These are phyloP conservation scores for Balamuthia mandrillaris DNA, from an alignment of 208 protist genomes.

Conservation along the genomic window DNA sequence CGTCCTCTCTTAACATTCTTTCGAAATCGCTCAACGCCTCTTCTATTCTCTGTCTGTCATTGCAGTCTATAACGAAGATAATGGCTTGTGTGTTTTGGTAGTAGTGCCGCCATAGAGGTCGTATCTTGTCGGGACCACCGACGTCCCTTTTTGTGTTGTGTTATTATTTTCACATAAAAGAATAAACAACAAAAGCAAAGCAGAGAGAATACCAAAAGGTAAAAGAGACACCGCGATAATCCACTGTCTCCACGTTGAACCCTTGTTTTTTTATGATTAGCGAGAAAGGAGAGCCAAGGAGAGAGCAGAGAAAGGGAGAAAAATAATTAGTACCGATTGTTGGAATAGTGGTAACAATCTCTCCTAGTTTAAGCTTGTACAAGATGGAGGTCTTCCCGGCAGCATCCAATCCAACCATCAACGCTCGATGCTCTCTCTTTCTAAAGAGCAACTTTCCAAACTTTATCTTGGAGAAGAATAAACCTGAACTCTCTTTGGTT, in stretches of 20 bases:
- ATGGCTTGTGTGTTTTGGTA: slow-evolving; percentile 86
- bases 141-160: not conserved
- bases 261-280: too few relatives aligned
- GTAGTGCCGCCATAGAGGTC: slow-evolving; percentile 92
- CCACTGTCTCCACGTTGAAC: slow-evolving; percentile 47
- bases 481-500: too few relatives aligned
- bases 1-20: slow-evolving; percentile 78
- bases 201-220: slow-evolving; percentile 77
- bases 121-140: slow-evolving; percentile 40
- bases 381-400: slow-evolving; percentile 92
- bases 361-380: slow-evolving; percentile 64
- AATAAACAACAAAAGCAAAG: not conserved
- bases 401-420: slow-evolving; percentile 96
- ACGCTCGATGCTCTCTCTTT: slow-evolving; percentile 82
- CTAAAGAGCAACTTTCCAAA: too few relatives aligned
- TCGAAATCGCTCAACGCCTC: slow-evolving; percentile 71
- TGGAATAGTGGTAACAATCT: slow-evolving; percentile 90
- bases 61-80: slow-evolving; percentile 90
- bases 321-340: slow-evolving; percentile 77
- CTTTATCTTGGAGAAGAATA: too few relatives aligned
- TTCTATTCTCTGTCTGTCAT: slow-evolving; percentile 76
- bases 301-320: too few relatives aligned
- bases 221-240: not conserved
- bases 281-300: too few relatives aligned
- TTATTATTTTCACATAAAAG: not conserved